Evolutionary conservation across 179 eudicot species (phyloP).

Genomic region (Corrigiola litoralis): DNA sequence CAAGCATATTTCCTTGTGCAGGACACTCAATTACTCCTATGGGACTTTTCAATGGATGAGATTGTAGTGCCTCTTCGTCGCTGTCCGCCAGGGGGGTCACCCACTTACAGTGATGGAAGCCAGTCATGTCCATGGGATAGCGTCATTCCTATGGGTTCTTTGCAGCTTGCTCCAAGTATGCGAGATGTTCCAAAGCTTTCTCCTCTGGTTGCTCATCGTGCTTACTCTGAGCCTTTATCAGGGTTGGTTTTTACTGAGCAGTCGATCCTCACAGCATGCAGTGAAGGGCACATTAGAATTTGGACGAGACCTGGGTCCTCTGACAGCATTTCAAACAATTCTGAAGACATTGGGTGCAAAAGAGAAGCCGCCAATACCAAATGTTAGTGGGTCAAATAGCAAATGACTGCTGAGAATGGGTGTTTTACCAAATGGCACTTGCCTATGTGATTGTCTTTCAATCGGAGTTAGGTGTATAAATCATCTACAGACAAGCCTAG

Average conservation of each 20-base stretch:
- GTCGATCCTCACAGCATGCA: constrained; percentile 59
- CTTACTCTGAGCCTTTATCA: constrained; percentile 69
- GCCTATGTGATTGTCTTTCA: no score
- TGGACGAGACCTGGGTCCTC: constrained; percentile 63
- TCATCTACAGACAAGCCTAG: no score
- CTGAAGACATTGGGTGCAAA: no score
- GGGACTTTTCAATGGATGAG: constrained; percentile 89
- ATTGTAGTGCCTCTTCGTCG: constrained; percentile 83
- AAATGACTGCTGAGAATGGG: no score
- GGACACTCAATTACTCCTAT: constrained; percentile 80
- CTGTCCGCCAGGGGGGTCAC: constrained; percentile 75
- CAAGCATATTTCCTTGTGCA: constrained; percentile 26
- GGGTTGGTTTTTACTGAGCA: constrained; percentile 66
- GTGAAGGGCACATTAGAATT: constrained; percentile 78
- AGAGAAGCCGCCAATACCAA: no score
- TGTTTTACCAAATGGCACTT: no score
- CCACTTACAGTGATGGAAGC: constrained; percentile 68
- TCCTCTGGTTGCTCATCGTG: constrained; percentile 74
- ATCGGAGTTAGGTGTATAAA: no score
- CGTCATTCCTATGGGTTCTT: constrained; percentile 44
- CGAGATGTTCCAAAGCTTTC: constrained; percentile 81
- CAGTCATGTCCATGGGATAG: constrained; percentile 78
- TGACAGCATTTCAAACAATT: constrained; percentile 25
- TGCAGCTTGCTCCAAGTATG: constrained; percentile 76
- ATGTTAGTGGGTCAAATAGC: no score